A percentile compares a stretch with the other conserved stretches of the same genome.
These are phyloP conservation scores for Amniculicola lignicola DNA, from an alignment of 495 filamentous ascomycete genomes.

Conservation along the genomic window DNA sequence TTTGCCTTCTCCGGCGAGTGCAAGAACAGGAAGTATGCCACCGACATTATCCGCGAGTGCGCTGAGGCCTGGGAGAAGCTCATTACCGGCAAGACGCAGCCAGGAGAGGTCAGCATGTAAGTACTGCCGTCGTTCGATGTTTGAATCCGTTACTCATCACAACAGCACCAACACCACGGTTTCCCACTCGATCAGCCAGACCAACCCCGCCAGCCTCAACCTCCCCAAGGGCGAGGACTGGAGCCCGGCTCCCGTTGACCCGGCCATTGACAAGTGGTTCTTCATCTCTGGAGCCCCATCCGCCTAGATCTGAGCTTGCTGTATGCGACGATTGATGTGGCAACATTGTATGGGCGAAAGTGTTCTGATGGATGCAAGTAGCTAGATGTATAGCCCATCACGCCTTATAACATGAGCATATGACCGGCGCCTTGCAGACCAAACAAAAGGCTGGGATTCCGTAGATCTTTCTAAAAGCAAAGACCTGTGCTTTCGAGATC, in stretches of 20 bases:
- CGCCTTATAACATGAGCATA: too few species aligned
- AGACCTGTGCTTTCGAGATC: not conserved
- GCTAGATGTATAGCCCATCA: too few species aligned
- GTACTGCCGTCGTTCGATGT: conserved; percentile 36
- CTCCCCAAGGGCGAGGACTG: conserved; percentile 75
- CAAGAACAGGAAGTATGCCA: conserved; percentile 98
- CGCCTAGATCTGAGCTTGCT: conserved; percentile 4
- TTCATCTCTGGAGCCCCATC: conserved; percentile 96
- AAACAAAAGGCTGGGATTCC: not conserved
- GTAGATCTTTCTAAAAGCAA: not conserved
- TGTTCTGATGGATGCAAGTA: too few species aligned
- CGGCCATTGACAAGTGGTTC: conserved; percentile 99
- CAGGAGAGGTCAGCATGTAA: conserved; percentile 78
- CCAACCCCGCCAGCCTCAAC: conserved; percentile 60
- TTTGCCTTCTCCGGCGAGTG: conserved; percentile 99
- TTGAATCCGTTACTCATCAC: not conserved
- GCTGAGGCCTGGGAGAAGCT: conserved; percentile 95
- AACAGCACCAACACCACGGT: conserved; percentile 75
- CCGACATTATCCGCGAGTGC: conserved; percentile 92
- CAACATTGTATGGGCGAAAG: too few species aligned
- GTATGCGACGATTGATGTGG: too few species aligned
- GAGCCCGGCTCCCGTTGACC: conserved; percentile 82
- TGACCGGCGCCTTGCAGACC: too few species aligned
- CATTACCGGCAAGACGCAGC: conserved; percentile 78
- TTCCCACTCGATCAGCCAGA: conserved; percentile 62